phyloP scores from a whole-genome alignment of 2,329 filamentous ascomycete genomes.

The Colletotrichum australisinense region DNA sequence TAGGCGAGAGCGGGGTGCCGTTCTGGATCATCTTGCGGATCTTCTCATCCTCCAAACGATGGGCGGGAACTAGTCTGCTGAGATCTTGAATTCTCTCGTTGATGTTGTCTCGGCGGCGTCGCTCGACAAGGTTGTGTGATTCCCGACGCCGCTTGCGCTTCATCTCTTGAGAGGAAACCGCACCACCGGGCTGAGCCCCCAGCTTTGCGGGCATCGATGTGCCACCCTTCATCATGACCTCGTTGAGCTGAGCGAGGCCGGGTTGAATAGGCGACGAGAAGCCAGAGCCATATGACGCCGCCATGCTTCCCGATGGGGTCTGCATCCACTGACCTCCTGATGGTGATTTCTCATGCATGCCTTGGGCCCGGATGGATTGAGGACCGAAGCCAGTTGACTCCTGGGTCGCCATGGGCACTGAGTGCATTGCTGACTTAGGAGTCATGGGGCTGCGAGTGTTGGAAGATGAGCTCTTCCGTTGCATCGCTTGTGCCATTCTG shows the following conservation, averaged over 20 bases:
- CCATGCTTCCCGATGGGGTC: slow-evolving; percentile 80
- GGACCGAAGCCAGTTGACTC: slow-evolving; percentile 80
- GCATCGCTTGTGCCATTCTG: slow-evolving; percentile 71
- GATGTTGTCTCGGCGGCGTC: slow-evolving; percentile 95
- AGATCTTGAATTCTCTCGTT: slow-evolving; percentile 98
- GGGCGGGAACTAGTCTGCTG: slow-evolving; percentile 89
- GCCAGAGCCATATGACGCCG: slow-evolving; percentile 89
- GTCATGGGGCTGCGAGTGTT: slow-evolving; percentile 84
- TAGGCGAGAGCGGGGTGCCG: slow-evolving; percentile 89
- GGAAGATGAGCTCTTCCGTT: slow-evolving; percentile 82
- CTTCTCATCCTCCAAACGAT: slow-evolving; percentile 96
- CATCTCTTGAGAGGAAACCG: slow-evolving; percentile 86
- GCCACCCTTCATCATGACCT: slow-evolving; percentile 88
- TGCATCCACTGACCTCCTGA: slow-evolving; percentile 88
- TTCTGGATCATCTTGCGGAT: slow-evolving; percentile 95
- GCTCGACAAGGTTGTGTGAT: slow-evolving; percentile 96
- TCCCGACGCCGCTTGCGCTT: slow-evolving; percentile 92
- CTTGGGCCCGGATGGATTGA: slow-evolving; percentile 80
- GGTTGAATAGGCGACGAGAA: slow-evolving; percentile 84
- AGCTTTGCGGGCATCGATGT: slow-evolving; percentile 93
- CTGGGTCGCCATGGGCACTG: slow-evolving; percentile 73
- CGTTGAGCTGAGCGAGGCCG: slow-evolving; percentile 82
- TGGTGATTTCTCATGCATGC: slow-evolving; percentile 82
- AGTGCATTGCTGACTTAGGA: slow-evolving; percentile 83
- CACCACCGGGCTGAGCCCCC: slow-evolving; percentile 57